Evolutionary conservation across 2,329 filamentous ascomycete genomes (phyloP).

Genomic region (Teratosphaeria nubilosa): DNA sequence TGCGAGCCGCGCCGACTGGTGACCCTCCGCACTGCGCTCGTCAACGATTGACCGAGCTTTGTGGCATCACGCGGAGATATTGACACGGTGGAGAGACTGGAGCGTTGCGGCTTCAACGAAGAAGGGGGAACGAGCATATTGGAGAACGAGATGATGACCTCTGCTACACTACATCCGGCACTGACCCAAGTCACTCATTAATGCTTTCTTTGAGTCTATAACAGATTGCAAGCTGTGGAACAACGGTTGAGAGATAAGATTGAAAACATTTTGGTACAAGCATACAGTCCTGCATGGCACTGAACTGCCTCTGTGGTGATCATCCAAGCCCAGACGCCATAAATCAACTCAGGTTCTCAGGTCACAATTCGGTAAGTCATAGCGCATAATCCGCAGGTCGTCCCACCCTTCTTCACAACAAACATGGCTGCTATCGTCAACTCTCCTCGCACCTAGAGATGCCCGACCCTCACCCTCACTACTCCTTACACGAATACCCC

Average conservation of each 20-base stretch:
- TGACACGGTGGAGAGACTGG: not conserved
- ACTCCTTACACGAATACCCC: not conserved
- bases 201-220: slow-evolving; percentile 1
- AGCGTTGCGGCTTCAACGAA: not conserved
- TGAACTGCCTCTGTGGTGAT: not conserved
- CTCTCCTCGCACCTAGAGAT: not conserved
- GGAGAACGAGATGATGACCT: not conserved
- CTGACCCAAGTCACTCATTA: slow-evolving; percentile 7
- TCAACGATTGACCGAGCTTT: not conserved
- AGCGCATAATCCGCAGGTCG: not conserved
- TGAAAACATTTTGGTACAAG: not conserved
- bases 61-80: not conserved
- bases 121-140: not conserved
- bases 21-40: not conserved
- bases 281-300: not conserved
- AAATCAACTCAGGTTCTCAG: not conserved
- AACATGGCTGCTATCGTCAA: not conserved
- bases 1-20: not conserved
- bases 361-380: not conserved
- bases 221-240: not conserved
- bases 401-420: not conserved
- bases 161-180: not conserved
- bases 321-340: not conserved
- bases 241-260: not conserved
- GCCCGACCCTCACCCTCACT: not conserved